Evolutionary conservation across 2,329 filamentous ascomycete genomes (phyloP).

Genomic region (Venturia nashicola): DNA sequence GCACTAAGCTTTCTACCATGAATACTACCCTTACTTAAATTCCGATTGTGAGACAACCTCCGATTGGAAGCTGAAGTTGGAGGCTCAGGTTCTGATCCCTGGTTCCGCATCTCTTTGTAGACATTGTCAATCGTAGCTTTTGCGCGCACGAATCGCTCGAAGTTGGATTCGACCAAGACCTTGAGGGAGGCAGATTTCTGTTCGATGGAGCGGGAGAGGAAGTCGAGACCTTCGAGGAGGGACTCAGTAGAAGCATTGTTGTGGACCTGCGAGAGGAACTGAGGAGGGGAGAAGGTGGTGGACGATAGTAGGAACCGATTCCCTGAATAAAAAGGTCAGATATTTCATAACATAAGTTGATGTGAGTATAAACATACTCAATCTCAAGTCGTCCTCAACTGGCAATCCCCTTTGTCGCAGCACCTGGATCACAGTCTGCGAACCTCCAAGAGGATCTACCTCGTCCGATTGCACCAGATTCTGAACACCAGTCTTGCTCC

Average conservation of each 20-base stretch:
- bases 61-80: slow-evolving; percentile 2
- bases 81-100: slow-evolving; percentile 44
- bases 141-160: slow-evolving; percentile 92
- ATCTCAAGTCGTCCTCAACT: slow-evolving; percentile 68
- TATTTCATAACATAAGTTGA: not conserved
- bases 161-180: slow-evolving; percentile 92
- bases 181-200: slow-evolving; percentile 96
- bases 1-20: slow-evolving; percentile 40
- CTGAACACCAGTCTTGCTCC: slow-evolving; percentile 54
- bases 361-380: slow-evolving; percentile 44
- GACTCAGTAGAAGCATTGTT: slow-evolving; percentile 71
- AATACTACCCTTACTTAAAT: slow-evolving; percentile 51
- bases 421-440: slow-evolving; percentile 73
- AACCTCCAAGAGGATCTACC: slow-evolving; percentile 77
- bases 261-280: slow-evolving; percentile 90
- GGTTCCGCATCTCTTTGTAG: slow-evolving; percentile 82
- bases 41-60: slow-evolving; percentile 47
- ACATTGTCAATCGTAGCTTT: slow-evolving; percentile 98
- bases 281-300: slow-evolving; percentile 82
- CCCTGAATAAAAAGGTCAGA: slow-evolving; percentile 25
- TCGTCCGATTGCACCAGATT: slow-evolving; percentile 84
- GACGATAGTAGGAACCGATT: slow-evolving; percentile 94
- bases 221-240: slow-evolving; percentile 69
- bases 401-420: slow-evolving; percentile 65
- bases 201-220: slow-evolving; percentile 83